Evolutionary conservation across 2,329 filamentous ascomycete genomes (phyloP).

Genomic region (Mycocentrospora acerina): DNA sequence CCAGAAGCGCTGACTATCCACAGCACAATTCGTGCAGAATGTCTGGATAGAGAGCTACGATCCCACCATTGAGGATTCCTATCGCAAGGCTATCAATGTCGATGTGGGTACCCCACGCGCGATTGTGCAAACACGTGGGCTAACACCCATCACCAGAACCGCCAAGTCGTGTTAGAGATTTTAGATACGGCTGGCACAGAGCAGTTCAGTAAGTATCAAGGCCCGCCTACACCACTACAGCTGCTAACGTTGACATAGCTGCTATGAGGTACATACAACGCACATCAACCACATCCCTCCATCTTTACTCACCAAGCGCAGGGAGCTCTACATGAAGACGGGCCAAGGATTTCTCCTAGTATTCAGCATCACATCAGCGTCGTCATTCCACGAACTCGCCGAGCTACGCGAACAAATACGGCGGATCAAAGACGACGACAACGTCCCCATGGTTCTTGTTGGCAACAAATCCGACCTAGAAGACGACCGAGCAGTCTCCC

Average conservation of each 20-base stretch:
- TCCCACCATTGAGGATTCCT: conserved; percentile 64
- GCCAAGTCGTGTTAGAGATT: conserved; percentile 87
- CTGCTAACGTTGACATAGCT: conserved; percentile 25
- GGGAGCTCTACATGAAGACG: conserved; percentile 73
- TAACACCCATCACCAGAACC: conserved; percentile 60
- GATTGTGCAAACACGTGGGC: conserved; percentile 1
- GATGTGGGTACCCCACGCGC: conserved; percentile 64
- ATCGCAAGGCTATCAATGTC: conserved; percentile 66
- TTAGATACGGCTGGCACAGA: conserved; percentile 90
- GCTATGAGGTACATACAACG: conserved; percentile 36
- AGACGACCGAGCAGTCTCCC: conserved; percentile 76
- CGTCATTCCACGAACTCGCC: conserved; percentile 78
- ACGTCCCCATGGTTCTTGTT: conserved; percentile 83
- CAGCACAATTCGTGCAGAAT: conserved; percentile 88
- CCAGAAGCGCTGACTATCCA: conserved; percentile 14
- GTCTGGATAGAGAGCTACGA: conserved; percentile 83
- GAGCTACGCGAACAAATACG: conserved; percentile 86
- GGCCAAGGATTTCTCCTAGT: conserved; percentile 90
- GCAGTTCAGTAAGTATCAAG: conserved; percentile 73
- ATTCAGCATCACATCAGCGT: conserved; percentile 84
- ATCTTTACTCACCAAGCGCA: conserved; percentile 16
- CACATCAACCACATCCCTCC: conserved; percentile 7
- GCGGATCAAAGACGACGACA: conserved; percentile 85
- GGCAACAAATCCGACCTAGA: conserved; percentile 91
- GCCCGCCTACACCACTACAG: not conserved